Conservation (phyloP, 306 rosid species). For the Corylus americana region DNA sequence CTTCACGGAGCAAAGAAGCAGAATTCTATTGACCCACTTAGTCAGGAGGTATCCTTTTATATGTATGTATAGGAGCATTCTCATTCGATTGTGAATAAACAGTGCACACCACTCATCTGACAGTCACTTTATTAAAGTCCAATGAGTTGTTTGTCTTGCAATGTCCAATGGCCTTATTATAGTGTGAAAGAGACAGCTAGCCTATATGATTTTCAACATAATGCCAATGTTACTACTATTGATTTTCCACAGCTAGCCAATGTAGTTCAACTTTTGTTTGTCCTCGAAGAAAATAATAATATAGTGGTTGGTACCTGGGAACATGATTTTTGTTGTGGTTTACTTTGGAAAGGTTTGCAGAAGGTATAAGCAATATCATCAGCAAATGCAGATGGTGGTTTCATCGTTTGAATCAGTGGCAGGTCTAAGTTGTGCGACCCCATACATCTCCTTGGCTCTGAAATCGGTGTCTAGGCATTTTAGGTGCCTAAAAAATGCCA, state of each 20-base stretch:
- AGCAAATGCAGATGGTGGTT: conserved; percentile 94
- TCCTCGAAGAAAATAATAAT: background rate
- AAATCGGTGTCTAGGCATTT: conserved; percentile 69
- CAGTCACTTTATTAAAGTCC: conserved; percentile 17
- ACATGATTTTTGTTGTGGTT: background rate
- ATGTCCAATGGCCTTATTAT: conserved; percentile 5
- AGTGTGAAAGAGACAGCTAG: conserved; percentile 9
- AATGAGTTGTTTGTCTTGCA: conserved; percentile 10
- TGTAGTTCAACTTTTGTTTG: background rate
- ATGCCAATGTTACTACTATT: conserved; percentile 6
- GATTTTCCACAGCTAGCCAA: background rate
- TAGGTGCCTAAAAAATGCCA: conserved; percentile 52
- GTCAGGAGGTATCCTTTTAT: conserved; percentile 12
- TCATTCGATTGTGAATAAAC: conserved; percentile 24
- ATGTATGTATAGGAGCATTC: conserved; percentile 22
- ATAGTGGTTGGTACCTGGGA: background rate
- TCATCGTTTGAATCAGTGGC: conserved; percentile 84
- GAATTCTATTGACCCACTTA: background rate
- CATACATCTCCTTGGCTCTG: conserved; percentile 67
- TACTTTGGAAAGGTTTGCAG: conserved; percentile 54
- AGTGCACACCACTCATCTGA: conserved; percentile 26
- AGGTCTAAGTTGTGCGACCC: conserved; percentile 80
- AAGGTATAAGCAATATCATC: conserved; percentile 83
- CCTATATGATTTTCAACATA: background rate
- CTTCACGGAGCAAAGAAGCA: background rate